Evolutionary conservation across 257 asterid species (phyloP), one percentile per base, ranked within the genome.

Genomic region (Agastache rugosa): DNA sequence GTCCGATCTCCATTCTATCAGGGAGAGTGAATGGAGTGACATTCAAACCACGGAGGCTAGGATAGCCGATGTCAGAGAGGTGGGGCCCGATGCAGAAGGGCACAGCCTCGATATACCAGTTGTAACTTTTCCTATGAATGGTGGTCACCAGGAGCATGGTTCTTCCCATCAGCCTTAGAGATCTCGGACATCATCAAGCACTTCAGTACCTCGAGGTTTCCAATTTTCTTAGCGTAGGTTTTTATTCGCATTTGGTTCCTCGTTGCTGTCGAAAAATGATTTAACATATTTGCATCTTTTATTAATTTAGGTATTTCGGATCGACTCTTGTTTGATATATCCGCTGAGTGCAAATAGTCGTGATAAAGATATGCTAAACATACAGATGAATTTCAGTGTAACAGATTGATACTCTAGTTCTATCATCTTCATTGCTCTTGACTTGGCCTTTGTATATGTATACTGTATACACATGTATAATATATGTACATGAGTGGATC

Each of bases 21-120:
- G 82, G 76, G 96, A 90, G 74, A 87, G 95, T 22, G 97, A 93
- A 78, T 93, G 98, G 98, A 93, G 88, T 67, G 99, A 92, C 73
- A 94, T 90, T 73, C 93, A 92, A 74, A 85, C 97, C 25, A 90
- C 96, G 0, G 97, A 94, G 76, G 82, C 96, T 50, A 85, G 80
- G 25, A 87, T 91, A 77, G 96, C 98, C 17, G 95, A 94, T 61
- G 99, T 94, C 22, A 80, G 96, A 82, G 99, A 92, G 83, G 93
- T 94, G 34, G 84, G 90, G 45, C 89, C 89, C 7, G 92, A 82
- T 71, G 83, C 82, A 20, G 93, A 84, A 76, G 77, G 79, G 51
- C 85, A 70, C 81, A 90, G 96, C 83, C 88, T 73, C 41, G 98
- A 94, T 79, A 92, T 94, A 63, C 84, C 97, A 1, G 96, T 87